Evolutionary conservation across 2,329 filamentous ascomycete species (phyloP).

Genomic region (Coccinonectria pachysandricola): DNA sequence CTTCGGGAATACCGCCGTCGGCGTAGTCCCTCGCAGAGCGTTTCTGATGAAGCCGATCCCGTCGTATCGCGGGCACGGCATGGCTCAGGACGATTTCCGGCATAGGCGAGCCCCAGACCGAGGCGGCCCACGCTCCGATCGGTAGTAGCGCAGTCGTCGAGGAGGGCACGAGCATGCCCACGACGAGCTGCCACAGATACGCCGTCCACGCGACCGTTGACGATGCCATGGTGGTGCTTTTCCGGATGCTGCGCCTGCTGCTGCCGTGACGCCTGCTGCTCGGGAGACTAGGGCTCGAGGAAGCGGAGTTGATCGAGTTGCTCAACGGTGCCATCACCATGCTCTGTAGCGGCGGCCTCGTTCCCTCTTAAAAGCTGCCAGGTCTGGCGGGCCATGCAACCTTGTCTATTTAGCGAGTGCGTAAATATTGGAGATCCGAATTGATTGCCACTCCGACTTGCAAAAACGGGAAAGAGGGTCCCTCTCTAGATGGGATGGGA

Average conservation of each 20-base stretch:
- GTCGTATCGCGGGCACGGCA: neutral
- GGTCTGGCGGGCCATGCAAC: constrained; percentile 16
- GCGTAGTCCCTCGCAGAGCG: no score
- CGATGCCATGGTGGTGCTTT: constrained; percentile 10
- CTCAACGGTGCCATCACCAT: constrained; percentile 3
- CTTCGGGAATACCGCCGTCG: no score
- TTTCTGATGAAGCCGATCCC: constrained; percentile 6
- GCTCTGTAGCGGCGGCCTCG: constrained; percentile 10
- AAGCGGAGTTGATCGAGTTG: neutral
- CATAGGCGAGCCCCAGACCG: constrained; percentile 17
- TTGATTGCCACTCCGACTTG: no score
- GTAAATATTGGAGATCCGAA: no score
- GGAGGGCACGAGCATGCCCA: constrained; percentile 15
- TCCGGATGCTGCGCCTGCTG: neutral
- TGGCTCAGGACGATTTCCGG: constrained; percentile 5
- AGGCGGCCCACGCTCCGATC: constrained; percentile 15
- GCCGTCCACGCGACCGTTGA: constrained; percentile 11
- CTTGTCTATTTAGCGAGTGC: constrained; percentile 1
- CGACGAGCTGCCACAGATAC: constrained; percentile 14
- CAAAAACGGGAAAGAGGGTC: no score
- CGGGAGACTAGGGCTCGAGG: no score
- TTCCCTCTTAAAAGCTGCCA: constrained; percentile 15
- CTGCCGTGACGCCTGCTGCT: constrained; percentile 1
- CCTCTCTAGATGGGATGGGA: no score
- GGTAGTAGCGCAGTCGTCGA: constrained; percentile 11